These are phyloP conservation scores for Penicillium hesseltinei DNA, from an alignment of 2,329 filamentous ascomycete species.

Conservation along the genomic window DNA sequence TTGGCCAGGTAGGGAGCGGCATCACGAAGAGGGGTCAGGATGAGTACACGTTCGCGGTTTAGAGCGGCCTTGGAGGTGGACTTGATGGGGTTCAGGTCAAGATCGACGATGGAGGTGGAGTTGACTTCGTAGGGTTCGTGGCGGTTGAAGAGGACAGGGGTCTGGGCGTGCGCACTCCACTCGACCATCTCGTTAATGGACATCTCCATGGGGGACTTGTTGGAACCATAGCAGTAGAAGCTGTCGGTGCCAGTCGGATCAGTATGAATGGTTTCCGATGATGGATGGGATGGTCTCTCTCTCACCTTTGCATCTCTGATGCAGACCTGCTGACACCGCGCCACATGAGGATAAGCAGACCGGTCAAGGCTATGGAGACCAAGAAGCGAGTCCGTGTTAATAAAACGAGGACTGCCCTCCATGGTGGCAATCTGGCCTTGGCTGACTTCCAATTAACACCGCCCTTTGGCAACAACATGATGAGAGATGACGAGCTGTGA, in stretches of 20 bases:
- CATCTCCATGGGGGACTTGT: conserved; percentile 96
- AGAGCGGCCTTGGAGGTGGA: conserved; percentile 74
- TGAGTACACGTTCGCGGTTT: conserved; percentile 84
- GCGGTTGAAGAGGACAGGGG: conserved; percentile 94
- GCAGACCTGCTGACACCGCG: conserved; percentile 77
- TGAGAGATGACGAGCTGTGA: conserved; percentile 57
- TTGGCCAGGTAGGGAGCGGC: conserved; percentile 77
- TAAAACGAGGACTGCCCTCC: conserved; percentile 67
- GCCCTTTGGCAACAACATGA: conserved; percentile 87
- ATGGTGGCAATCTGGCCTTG: conserved; percentile 73
- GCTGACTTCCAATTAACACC: conserved; percentile 91
- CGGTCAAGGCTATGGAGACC: conserved; percentile 67
- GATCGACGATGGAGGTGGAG: conserved; percentile 69
- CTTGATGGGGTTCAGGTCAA: conserved; percentile 81
- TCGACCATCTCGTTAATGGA: conserved; percentile 82
- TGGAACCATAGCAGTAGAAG: conserved; percentile 95
- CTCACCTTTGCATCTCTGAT: conserved; percentile 86
- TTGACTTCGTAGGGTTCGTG: conserved; percentile 86
- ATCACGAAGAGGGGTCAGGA: conserved; percentile 90
- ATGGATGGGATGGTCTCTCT: neutral
- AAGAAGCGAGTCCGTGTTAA: conserved; percentile 77
- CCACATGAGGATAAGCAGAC: conserved; percentile 79
- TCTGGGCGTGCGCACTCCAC: conserved; percentile 86
- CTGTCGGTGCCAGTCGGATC: conserved; percentile 47
- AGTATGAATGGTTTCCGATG: neutral